Conservation (phyloP, 805 yeast genomes). For the Wickerhamomyces xylosicus region DNA sequence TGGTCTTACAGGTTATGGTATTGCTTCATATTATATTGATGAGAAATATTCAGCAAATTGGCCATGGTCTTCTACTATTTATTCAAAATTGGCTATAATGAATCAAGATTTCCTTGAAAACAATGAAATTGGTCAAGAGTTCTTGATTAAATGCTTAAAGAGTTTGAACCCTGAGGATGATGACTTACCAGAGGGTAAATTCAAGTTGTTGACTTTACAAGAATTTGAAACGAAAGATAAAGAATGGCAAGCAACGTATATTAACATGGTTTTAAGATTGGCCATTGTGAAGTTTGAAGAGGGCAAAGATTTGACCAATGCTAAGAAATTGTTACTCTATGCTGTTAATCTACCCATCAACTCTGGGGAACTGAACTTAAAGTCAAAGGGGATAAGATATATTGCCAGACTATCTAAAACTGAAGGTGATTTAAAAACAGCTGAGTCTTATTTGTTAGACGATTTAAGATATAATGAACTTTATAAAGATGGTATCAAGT, state of each 20-base stretch:
- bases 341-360: constrained; percentile 22
- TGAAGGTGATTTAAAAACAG: constrained; percentile 11
- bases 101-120: neutral
- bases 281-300: constrained; percentile 23
- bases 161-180: neutral
- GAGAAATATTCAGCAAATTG: neutral
- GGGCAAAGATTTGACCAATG: constrained; percentile 16
- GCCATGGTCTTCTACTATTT: neutral
- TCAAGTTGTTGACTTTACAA: constrained; percentile 14
- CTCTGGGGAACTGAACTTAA: constrained; percentile 16
- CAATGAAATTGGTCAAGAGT: neutral
- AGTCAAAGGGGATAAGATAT: constrained; percentile 23
- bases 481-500: constrained; percentile 11
- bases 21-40: neutral
- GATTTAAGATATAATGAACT: constrained; percentile 19
- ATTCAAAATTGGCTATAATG: neutral
- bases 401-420: constrained; percentile 23
- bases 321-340: constrained; percentile 18
- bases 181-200: constrained; percentile 4
- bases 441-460: constrained; percentile 22
- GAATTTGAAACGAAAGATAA: constrained; percentile 17
- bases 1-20: neutral
- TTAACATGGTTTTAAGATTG: constrained; percentile 30
- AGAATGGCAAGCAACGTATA: constrained; percentile 22
- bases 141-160: neutral